Base-by-base conservation (phyloP, 768 basidiomycete species). In the Lyophyllum semitale region DNA sequence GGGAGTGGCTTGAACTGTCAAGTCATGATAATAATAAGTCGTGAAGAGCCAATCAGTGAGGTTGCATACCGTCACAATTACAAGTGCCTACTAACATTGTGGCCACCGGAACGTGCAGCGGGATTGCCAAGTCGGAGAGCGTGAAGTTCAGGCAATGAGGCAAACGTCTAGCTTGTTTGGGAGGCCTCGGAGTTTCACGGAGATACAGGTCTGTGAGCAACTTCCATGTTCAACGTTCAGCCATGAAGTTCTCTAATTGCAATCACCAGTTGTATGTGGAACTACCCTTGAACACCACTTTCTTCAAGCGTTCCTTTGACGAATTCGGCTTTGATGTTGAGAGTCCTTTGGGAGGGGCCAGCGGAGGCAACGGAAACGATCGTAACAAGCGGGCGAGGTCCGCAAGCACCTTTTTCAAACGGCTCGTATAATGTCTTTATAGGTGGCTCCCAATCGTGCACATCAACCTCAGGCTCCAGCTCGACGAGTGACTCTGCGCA, bases 241-340 rank as follows among this genome's bases (percentile, higher is more conserved):
- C n/a, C n/a, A n/a, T n/a, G n/a, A n/a, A n/a, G 76, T 72, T 73
- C 55, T 71, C 71, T 26, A 71, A 68, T 51, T 75, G 73, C 60
- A 77, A 82, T 26, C 82, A 82, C 6, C 82, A 83, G 55, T 72
- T 84, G 2, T 78, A 80, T 35, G 76, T 84, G 15, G 71, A 78
- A n/a, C 68, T 84, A 8, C 76, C 80, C n/a, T 60, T 76, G 1
- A 75, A 66, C 51, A 74, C 80, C 1, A 79, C 80, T 0, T 82
- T 81, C 17, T 84, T 85, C 72, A 85, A 85, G 61, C 77, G 83
- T 43, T 81, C 83, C 13, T 85, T 85, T 64, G 75, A 82, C 51
- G 76, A 84, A 62, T 83, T 80, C 58, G 81, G 80, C 27, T 80
- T 82, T 55, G 82, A 84, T 70, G 68, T 84, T 40, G 80, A 80